Evolutionary conservation across 306 rosid species (phyloP).

Genomic region (Sindora glabra): DNA sequence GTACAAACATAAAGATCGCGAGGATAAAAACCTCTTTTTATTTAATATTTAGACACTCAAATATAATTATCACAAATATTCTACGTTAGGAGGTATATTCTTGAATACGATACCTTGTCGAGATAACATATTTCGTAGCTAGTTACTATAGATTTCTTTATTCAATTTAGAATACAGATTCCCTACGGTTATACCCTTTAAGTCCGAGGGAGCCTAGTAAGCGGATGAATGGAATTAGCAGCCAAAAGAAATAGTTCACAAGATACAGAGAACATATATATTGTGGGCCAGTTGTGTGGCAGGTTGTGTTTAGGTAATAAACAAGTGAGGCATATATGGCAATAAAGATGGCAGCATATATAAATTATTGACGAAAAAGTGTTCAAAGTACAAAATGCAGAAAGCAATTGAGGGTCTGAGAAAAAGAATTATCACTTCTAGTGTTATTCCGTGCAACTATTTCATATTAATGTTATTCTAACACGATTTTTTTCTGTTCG

Average conservation of each 20-base stretch:
- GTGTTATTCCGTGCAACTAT: no score
- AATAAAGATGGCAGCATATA: slow-evolving; percentile 15
- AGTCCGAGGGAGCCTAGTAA: slow-evolving; percentile 4
- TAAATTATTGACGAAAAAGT: slow-evolving; percentile 22
- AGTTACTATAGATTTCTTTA: no score
- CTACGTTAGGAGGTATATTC: no score
- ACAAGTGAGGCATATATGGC: slow-evolving; percentile 19
- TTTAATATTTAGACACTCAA: no score
- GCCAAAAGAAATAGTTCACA: slow-evolving; percentile 27
- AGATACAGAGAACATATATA: slow-evolving; percentile 32
- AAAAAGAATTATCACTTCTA: no score
- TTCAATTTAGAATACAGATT: slow-evolving; percentile 13
- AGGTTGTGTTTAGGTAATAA: slow-evolving; percentile 16
- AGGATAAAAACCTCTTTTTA: no score
- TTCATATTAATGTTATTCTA: no score
- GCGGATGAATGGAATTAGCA: slow-evolving; percentile 19
- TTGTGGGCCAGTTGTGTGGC: slow-evolving; percentile 32
- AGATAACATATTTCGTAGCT: no score
- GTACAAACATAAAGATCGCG: no score
- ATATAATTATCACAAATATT: no score
- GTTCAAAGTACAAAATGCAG: slow-evolving; percentile 15
- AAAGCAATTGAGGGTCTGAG: slow-evolving; percentile 8
- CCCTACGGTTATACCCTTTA: slow-evolving; percentile 15
- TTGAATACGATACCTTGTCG: no score
- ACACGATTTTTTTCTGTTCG: no score